Evolutionary conservation across 345 rosid species (phyloP).

Genomic region (Gossypium rotundifolium): DNA sequence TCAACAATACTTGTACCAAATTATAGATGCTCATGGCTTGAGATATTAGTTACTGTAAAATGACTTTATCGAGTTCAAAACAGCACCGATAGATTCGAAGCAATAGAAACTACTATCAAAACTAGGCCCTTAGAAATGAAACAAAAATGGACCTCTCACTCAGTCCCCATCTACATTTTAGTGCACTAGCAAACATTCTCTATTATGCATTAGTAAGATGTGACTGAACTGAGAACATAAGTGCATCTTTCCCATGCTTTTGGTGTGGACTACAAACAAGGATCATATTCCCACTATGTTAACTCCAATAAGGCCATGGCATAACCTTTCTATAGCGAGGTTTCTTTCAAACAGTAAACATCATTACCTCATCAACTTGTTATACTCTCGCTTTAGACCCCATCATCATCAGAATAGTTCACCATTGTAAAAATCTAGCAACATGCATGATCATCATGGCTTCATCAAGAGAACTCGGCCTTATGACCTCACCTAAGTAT

Average conservation of each 20-base stretch:
- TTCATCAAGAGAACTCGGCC: too few relatives aligned
- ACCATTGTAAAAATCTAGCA: too few relatives aligned
- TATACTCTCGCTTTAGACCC: too few relatives aligned
- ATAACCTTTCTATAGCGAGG: background rate
- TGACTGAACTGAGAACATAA: background rate
- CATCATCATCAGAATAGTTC: too few relatives aligned
- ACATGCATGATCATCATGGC: too few relatives aligned
- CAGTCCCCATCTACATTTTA: background rate
- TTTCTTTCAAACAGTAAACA: background rate
- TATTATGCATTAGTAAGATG: background rate
- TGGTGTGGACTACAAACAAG: background rate
- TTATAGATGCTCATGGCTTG: background rate
- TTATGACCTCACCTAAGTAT: too few relatives aligned
- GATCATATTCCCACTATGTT: background rate
- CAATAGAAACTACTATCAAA: background rate
- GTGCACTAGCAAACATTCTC: background rate
- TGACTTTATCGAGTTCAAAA: too few relatives aligned
- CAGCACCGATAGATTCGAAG: background rate
- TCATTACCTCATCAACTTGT: background rate
- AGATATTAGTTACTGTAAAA: background rate
- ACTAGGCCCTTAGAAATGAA: background rate
- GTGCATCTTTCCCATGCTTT: background rate
- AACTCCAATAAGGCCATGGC: background rate
- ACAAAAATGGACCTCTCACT: background rate
- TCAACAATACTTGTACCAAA: background rate